These are phyloP conservation scores for Ophioceras dolichostomum DNA, from an alignment of 2,329 filamentous ascomycete species.

Conservation along the genomic window DNA sequence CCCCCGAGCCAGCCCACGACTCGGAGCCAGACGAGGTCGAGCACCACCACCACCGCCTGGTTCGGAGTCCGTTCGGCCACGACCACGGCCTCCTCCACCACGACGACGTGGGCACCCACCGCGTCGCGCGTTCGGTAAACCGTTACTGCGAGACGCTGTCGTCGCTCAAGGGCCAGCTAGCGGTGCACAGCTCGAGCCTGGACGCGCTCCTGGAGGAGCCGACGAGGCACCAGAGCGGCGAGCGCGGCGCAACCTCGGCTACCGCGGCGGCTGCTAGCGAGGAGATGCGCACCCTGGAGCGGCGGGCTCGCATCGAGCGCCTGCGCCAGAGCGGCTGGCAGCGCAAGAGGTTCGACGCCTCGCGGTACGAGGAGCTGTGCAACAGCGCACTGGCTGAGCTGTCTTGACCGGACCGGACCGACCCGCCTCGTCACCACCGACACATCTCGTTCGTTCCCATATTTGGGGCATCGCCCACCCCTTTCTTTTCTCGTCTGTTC, in stretches of 20 bases:
- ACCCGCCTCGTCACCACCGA: too few relatives aligned
- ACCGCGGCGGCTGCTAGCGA: slow-evolving; percentile 15
- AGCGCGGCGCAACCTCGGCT: slow-evolving; percentile 2
- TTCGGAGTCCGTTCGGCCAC: slow-evolving; percentile 5
- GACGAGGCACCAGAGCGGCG: slow-evolving; percentile 1
- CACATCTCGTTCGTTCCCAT: too few relatives aligned
- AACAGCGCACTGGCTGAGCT: slow-evolving; percentile 40
- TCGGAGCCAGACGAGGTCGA: too few relatives aligned
- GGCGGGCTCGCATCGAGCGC: slow-evolving; percentile 39
- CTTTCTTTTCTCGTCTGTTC: too few relatives aligned
- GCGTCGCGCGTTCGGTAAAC: slow-evolving; percentile 25
- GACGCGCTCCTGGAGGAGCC: slow-evolving; percentile 23
- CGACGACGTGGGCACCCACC: slow-evolving; percentile 20
- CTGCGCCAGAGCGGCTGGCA: slow-evolving; percentile 42
- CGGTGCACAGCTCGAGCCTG: slow-evolving; percentile 32
- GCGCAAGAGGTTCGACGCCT: slow-evolving; percentile 39
- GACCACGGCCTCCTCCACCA: slow-evolving; percentile 6
- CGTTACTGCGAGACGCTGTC: slow-evolving; percentile 36
- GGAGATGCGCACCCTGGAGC: slow-evolving; percentile 25
- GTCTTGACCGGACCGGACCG: too few relatives aligned
- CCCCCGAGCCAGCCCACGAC: slow-evolving; percentile 9
- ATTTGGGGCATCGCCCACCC: too few relatives aligned
- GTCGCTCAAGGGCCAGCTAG: slow-evolving; percentile 34
- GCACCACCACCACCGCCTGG: neutral
- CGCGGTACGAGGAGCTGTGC: slow-evolving; percentile 38